phyloP scores from a whole-genome alignment of 768 basidiomycete genomes.

The Leccinum broughii region DNA sequence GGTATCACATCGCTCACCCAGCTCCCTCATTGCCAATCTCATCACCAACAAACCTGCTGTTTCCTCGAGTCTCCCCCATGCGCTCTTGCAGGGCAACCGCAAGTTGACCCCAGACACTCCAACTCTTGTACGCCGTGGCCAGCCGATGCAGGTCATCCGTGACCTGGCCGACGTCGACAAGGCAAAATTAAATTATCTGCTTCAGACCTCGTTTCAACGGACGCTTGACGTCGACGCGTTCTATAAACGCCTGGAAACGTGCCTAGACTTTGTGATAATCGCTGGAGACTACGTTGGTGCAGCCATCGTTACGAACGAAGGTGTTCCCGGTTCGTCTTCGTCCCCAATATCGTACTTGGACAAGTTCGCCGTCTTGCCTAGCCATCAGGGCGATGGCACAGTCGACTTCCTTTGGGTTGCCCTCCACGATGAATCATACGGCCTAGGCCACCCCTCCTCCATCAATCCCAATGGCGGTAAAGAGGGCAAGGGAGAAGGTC shows the following conservation, averaged over 20 bases:
- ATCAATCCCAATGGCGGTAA: conserved; percentile 95
- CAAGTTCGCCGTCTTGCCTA: conserved; percentile 96
- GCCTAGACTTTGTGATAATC: conserved; percentile 89
- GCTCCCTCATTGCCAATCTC: conserved; percentile 92
- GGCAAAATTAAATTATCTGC: conserved; percentile 69
- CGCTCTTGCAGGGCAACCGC: conserved; percentile 83
- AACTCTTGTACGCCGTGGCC: conserved; percentile 85
- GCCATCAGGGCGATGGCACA: conserved; percentile 95
- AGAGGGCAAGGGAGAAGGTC: conserved; percentile 85
- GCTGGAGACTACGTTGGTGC: conserved; percentile 96
- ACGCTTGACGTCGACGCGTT: conserved; percentile 72
- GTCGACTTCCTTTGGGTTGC: conserved; percentile 99
- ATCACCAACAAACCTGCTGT: conserved; percentile 98
- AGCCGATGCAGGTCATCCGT: conserved; percentile 83
- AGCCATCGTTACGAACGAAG: conserved; percentile 83
- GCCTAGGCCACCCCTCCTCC: conserved; percentile 89
- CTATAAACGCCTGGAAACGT: conserved; percentile 71
- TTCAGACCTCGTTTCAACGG: conserved; percentile 85
- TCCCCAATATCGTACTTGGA: conserved; percentile 86
- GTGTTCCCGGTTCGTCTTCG: conserved; percentile 32
- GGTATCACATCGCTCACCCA: conserved; percentile 96
- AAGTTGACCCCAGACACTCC: conserved; percentile 89
- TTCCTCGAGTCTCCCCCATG: conserved; percentile 93
- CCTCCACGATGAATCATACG: conserved; percentile 96
- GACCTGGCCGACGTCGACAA: conserved; percentile 69